Evolutionary conservation across 352 stramenopile species (phyloP).

Genomic region (Globisporangium camurandrum): DNA sequence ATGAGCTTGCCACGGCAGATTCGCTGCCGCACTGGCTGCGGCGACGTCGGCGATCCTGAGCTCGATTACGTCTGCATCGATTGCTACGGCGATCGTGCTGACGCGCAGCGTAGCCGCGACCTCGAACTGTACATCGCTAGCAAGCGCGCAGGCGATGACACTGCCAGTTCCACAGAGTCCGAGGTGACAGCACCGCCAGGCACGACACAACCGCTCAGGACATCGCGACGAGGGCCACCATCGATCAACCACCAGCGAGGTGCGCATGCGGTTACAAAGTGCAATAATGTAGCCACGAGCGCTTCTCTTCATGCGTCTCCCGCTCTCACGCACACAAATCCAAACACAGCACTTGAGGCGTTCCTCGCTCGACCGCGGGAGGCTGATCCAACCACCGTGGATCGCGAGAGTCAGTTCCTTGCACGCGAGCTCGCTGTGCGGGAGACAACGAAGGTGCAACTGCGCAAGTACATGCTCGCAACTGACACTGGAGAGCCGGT

Average conservation of each 20-base stretch:
- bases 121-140: constrained; percentile 26
- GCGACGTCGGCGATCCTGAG: constrained; percentile 47
- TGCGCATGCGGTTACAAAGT: constrained; percentile 3
- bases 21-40: constrained; percentile 45
- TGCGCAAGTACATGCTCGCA: constrained; percentile 67
- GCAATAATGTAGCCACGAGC: neutral
- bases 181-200: neutral
- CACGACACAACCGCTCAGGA: neutral
- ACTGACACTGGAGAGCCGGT: constrained; percentile 45
- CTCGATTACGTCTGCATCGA: constrained; percentile 59
- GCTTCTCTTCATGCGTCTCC: neutral
- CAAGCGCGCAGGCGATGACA: neutral
- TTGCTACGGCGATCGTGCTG: constrained; percentile 46
- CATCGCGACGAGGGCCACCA: constrained; percentile 24
- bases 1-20: constrained; percentile 49
- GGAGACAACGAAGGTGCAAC: constrained; percentile 45
- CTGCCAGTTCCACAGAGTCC: neutral
- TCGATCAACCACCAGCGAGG: constrained; percentile 50
- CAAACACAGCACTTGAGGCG: constrained; percentile 22
- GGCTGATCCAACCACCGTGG: constrained; percentile 24
- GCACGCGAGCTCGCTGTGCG: constrained; percentile 44
- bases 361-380: constrained; percentile 43
- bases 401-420: constrained; percentile 49
- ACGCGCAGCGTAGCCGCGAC: constrained; percentile 33
- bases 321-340: no score